Percentiles rank a stretch among this genome's conserved stretches.
These are phyloP conservation scores for Penicillium sp. DNA, from an alignment of 2,329 filamentous ascomycete species.

Conservation along the genomic window DNA sequence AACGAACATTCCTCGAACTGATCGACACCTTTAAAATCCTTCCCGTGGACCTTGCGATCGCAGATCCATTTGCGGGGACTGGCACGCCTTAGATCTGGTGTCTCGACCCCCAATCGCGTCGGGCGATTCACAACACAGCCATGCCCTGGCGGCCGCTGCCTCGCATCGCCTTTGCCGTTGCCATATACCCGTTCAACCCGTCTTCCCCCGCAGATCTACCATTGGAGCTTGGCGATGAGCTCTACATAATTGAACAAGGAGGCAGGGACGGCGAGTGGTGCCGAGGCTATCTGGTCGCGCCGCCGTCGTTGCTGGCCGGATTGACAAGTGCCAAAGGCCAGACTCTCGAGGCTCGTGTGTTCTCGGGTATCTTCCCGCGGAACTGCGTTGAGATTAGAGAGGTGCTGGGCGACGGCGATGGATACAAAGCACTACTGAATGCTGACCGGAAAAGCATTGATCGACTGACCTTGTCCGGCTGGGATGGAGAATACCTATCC, in stretches of 20 bases:
- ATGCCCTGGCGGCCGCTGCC: conserved; percentile 98
- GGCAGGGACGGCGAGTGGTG: conserved; percentile 83
- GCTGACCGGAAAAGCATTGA: conserved; percentile 37
- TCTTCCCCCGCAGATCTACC: conserved; percentile 86
- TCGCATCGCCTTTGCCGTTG: conserved; percentile 96
- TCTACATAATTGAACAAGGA: conserved; percentile 98
- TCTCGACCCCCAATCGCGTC: conserved; percentile 5
- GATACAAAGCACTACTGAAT: conserved; percentile 32
- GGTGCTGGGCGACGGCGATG: conserved; percentile 72
- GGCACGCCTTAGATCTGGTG: conserved; percentile 14
- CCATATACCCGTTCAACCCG: conserved; percentile 88
- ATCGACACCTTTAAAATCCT: conserved; percentile 9
- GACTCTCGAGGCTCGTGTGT: conserved; percentile 90
- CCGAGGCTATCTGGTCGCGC: conserved; percentile 90
- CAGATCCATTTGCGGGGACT: conserved; percentile 24
- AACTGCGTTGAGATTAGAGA: conserved; percentile 95
- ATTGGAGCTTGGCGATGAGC: conserved; percentile 94
- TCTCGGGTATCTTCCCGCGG: conserved; percentile 95
- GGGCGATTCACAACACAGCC: conserved; percentile 26
- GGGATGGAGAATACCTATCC: conserved; percentile 26
- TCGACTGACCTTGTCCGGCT: conserved; percentile 27
- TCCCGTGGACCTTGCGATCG: conserved; percentile 15
- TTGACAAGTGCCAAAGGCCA: conserved; percentile 88
- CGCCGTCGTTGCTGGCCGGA: conserved; percentile 86
- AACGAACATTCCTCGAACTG: conserved; percentile 25